These are phyloP conservation scores for Sindora glabra DNA, from an alignment of 306 rosid genomes.

Conservation along the genomic window DNA sequence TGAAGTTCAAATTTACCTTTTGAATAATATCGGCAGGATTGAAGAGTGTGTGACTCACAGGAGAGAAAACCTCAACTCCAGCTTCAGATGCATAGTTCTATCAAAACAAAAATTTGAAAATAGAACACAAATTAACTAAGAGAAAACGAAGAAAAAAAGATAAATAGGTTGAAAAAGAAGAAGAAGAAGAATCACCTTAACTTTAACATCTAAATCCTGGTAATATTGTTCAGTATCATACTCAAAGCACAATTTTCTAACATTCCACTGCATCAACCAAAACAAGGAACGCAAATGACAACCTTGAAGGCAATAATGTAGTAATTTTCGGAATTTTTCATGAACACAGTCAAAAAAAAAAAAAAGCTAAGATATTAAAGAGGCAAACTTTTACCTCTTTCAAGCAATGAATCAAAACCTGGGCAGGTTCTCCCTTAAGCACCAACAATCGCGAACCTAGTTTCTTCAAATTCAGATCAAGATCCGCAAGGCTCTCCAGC, in stretches of 20 bases:
- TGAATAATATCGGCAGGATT: slow-evolving; percentile 63
- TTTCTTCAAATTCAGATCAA: slow-evolving; percentile 52
- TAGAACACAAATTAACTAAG: not conserved
- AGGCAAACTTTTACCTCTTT: too few species aligned
- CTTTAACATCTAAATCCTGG: slow-evolving; percentile 57
- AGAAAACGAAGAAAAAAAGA: too few species aligned
- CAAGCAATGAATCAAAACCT: slow-evolving; percentile 57
- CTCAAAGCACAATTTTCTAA: slow-evolving; percentile 73
- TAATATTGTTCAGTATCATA: slow-evolving; percentile 88
- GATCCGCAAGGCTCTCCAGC: slow-evolving; percentile 64
- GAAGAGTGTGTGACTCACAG: slow-evolving; percentile 87
- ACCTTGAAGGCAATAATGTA: not conserved
- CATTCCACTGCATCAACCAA: slow-evolving; percentile 58
- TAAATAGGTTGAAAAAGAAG: too few species aligned
- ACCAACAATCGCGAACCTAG: slow-evolving; percentile 72
- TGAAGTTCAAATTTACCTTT: slow-evolving; percentile 40
- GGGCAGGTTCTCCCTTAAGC: slow-evolving; percentile 65
- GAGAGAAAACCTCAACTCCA: slow-evolving; percentile 79
- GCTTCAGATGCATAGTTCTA: slow-evolving; percentile 45
- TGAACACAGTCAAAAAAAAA: not conserved
- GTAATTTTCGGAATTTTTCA: not conserved
- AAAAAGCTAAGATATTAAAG: too few species aligned
- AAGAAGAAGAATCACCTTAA: slow-evolving; percentile 51
- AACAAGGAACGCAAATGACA: not conserved
- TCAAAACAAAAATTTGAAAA: not conserved